Evolutionary conservation across 2,329 filamentous ascomycete species (phyloP), one percentile per base, ranked within the genome.

Genomic region (Aspergillus brasiliensis): DNA sequence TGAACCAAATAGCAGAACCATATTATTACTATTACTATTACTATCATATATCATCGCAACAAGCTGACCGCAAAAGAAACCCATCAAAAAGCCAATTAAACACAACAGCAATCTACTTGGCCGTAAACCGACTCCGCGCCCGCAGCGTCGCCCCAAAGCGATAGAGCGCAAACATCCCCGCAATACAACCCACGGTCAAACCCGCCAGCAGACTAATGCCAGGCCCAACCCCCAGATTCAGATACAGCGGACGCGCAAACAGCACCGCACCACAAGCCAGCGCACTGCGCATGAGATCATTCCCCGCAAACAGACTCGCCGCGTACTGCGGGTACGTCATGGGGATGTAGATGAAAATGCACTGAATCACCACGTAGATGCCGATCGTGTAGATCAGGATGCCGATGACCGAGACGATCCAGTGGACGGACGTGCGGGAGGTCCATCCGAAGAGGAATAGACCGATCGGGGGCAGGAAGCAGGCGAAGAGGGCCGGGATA

Each of bases 401-500:
- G 3, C 77, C 79, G 11, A 79, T 68, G 5, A 75, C 70, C 3
- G 58, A 69, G 13, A 70, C 71, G n/a, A 72, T 71, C 72, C 71
- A 75, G 49, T 73, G 68, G 21, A 73, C 61, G 0, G 58, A 38
- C 0, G 61, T 28, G 4, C 61, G 58, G 2, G 68, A 58, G 1
- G 64, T 49, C 65, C 60, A 68, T 4, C 48, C 67, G 21, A 70
- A 86, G 58, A 87, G 71, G 77, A 87, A 87, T 3, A 88, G 75
- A 11, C 84, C 84, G n/a, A 84, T 78, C 0, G 84, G 81, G 0
- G 84, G 81, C 1, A 81, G 80, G 61, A 86, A 78, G 55, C 79
- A 75, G 2, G 81, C 82, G 8, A 77, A 72, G 1, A 88, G 74
- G 5, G 84, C 84, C 0, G 85, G 86, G 51, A 71, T 62, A 8